Evolutionary conservation across 495 filamentous ascomycete species (phyloP), one percentile per base, ranked within the genome.

Genomic region (Hamigera avellanea): DNA sequence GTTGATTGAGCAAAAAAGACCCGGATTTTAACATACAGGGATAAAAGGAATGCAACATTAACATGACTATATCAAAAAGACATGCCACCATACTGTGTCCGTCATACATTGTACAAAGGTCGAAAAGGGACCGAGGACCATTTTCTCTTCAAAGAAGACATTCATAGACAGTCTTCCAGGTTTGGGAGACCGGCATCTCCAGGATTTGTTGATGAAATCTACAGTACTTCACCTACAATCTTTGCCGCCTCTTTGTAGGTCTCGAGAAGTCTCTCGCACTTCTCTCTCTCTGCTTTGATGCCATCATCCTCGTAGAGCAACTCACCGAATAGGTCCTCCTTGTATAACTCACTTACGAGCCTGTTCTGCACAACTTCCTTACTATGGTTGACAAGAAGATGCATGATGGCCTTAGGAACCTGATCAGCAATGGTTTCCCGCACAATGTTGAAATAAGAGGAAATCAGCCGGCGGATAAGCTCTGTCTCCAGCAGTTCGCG

Each of bases 391-490:
- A 98, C 91, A 31, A 98, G 76, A 8, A 98, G 78, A 52, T 98
- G 91, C 91, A 98, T 98, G 48, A 98, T 81, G 1, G 91, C 91
- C 64, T 98, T 98, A 32, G 91, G 91, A 14, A 98, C 93, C 59
- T 96, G 89, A 51, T 98, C 91, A 16, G 89, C 89, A 46, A 95
- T 95, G 26, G 83, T 86, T 54, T 98, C 91, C 36, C 91, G 83
- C 8, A 98, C 91, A 45, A 98, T 98, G 50, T 93, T 88, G 70
- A 98, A 98, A 59, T 98, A 98, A 1, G 86, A 95, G 35, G 82
- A 88, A 48, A 98, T 98, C 23, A 98, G 70, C 21, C 88, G 83
- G 21, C 89, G 85, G 52, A 98, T 98, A 16, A 98, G 75, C 59
- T 98, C 91, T 6, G 91, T 95, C 59, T 98, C 91, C 67, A 98